Evolutionary conservation across 2,329 filamentous ascomycete species (phyloP).

Genomic region (Fusarium sp.): DNA sequence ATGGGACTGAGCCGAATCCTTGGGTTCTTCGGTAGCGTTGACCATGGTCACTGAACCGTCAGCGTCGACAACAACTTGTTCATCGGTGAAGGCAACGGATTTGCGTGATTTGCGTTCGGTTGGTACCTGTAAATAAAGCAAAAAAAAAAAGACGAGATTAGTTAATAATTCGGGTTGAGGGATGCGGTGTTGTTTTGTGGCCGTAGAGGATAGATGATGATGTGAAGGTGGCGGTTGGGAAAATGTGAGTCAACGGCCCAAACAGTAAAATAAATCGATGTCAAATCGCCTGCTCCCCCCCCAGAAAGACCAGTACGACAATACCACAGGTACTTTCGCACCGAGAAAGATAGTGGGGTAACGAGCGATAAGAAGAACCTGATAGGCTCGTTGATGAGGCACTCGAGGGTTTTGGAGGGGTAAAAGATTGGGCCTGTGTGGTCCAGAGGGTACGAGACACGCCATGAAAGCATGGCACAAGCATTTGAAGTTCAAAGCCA

Average conservation of each 20-base stretch:
- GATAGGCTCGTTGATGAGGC: slow-evolving; percentile 35
- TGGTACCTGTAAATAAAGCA: slow-evolving; percentile 39
- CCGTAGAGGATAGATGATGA: slow-evolving; percentile 13
- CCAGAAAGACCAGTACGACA: slow-evolving; percentile 38
- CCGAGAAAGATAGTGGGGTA: slow-evolving; percentile 27
- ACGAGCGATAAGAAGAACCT: slow-evolving; percentile 15
- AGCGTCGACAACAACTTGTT: slow-evolving; percentile 86
- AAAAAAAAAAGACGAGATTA: slow-evolving; percentile 31
- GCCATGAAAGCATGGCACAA: slow-evolving; percentile 19
- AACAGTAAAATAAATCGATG: slow-evolving; percentile 34
- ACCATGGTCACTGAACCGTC: slow-evolving; percentile 87
- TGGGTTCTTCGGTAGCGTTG: slow-evolving; percentile 78
- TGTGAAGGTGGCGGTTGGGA: slow-evolving; percentile 42
- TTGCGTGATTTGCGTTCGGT: slow-evolving; percentile 82
- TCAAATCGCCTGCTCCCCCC: slow-evolving; percentile 33
- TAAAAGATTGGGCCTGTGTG: slow-evolving; percentile 36
- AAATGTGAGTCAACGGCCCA: slow-evolving; percentile 46
- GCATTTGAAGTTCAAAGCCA: slow-evolving; percentile 26
- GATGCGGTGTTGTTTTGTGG: slow-evolving; percentile 13
- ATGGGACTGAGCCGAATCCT: slow-evolving; percentile 85
- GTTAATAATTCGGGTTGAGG: slow-evolving; percentile 16
- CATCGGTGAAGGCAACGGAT: slow-evolving; percentile 93
- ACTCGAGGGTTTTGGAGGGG: slow-evolving; percentile 42
- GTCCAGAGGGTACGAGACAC: slow-evolving; percentile 19
- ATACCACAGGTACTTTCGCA: slow-evolving; percentile 40